Conservation (phyloP, 768 basidiomycete species). For the Mrakia blollopis region DNA sequence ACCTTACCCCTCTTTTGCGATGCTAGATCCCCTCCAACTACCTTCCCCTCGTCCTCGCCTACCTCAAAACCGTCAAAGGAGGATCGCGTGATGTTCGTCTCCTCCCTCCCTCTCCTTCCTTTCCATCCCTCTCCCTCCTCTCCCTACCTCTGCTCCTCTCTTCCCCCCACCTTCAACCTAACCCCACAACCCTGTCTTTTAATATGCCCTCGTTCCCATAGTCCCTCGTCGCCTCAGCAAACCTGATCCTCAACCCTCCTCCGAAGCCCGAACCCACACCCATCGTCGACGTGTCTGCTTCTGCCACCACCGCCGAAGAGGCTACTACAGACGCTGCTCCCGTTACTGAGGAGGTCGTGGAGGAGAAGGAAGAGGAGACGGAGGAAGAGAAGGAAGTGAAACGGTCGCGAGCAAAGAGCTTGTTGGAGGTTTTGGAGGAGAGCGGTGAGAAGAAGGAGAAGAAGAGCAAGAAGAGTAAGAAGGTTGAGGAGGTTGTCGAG, state of each 20-base stretch:
- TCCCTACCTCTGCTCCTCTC: background rate
- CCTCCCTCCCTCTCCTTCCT: background rate
- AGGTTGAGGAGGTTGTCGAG: background rate
- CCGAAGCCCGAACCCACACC: background rate
- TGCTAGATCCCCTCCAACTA: background rate
- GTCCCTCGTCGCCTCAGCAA: background rate
- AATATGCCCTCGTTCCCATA: background rate
- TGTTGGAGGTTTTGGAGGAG: background rate
- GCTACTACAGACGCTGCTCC: background rate
- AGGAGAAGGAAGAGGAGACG: background rate
- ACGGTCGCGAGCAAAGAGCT: background rate
- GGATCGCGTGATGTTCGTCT: background rate
- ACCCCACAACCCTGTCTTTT: background rate
- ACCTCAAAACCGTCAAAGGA: constrained; percentile 9
- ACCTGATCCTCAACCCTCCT: background rate
- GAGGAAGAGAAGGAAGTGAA: background rate
- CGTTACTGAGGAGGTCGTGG: background rate
- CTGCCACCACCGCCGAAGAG: background rate
- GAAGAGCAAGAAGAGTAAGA: background rate
- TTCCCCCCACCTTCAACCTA: background rate
- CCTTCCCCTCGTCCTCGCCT: constrained; percentile 5
- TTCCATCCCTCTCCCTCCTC: background rate
- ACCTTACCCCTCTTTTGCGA: background rate
- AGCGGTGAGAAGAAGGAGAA: background rate
- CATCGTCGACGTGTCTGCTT: too few relatives aligned